Base-by-base conservation (phyloP, 768 basidiomycete genomes). In the Grammothele lineata region DNA sequence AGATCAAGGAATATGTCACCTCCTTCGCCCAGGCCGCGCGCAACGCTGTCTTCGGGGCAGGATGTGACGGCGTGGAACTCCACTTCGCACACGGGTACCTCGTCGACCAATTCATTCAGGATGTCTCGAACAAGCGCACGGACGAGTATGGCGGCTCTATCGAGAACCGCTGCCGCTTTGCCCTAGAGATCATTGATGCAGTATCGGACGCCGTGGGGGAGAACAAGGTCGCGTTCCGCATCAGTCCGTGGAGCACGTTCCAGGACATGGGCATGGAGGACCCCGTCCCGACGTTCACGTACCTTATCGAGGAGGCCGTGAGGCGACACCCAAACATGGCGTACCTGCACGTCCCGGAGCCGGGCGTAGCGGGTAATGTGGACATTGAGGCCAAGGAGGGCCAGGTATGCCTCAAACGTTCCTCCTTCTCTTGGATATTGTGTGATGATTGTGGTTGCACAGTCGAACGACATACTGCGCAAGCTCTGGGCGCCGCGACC, bases 271-370 rank as follows among this genome's bases (percentile, higher is more conserved):
- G 65, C 6, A 75, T 77, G 74, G 46, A 54, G 2, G 68, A 82
- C 45, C 80, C 79, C 0, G 61, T 71, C 3, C 75, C 77, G 0
- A 76, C 76, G 9, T 83, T 76, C 65, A 53, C 66, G 0, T 68
- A 80, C 58, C 51, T 81, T 30, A 66, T 74, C 24, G 41, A 62
- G 4, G 43, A 67, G 21, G 49, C 83, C 14, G 61, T 59, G 23
- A 43, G 58, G 8, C 45, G 45, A 2, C 67, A 72, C 50, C 73
- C 77, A 4, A 45, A 70, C 21, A 57, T 70, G 3, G 70, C 65
- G 19, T 71, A 72, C 58, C 30, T 71, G 21, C 65, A 72, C 56
- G 35, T 66, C 35, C 51, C 63, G 6, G 64, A 68, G 52, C 58
- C 66, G 12, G 40, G 53, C 3, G 26, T 45, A 4, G 19, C 18